Base-by-base conservation (phyloP, 2,329 filamentous ascomycete genomes). In the Acrodontium crateriforme region DNA sequence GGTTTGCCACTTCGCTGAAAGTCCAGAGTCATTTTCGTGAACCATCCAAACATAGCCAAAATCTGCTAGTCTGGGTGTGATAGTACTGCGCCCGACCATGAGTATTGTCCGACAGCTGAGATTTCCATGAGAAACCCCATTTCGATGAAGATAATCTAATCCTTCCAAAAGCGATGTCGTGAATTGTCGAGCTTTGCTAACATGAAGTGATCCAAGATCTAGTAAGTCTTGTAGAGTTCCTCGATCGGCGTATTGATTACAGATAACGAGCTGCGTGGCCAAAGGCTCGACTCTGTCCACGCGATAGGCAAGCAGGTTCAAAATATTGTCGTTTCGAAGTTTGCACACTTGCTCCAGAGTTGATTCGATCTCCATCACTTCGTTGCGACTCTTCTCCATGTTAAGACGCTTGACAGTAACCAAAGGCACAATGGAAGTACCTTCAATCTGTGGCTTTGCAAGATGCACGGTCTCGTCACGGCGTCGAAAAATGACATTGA, bases 131-230 rank as follows among this genome's bases (percentile, higher is more conserved):
- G 82, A 65, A 31, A 94, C 66, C 12, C 83, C 83, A 47, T 80
- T 76, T 39, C 78, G 77, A 54, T 95, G 87, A 28, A 92, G 71
- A 50, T 78, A 92, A 33, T 83, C 79, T 16, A 98, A 61, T 0
- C 78, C 89, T 56, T 94, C 83, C 15, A 98, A 68, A 11, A 98
- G 64, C 45, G 93, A 83, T 34, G 85, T 74, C n/a, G 83, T 89
- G 78, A 84, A 95, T 14, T 81, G 75, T 29, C 84, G 77, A 24
- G 85, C 75, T 49, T 77, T 85, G 38, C 71, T 70, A 28, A 80
- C 69, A 22, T 78, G 71, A 27, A 94, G 60, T 16, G 36, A 34
- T 22, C 79, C 82, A 22, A 83, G 73, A 31, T 87, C 78, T 16
- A 98, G 63, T 12, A 91, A 63, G 43, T 93, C 83, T 16, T 77